These are phyloP conservation scores for Wickerhamiella spandovensis DNA, from an alignment of 805 yeast species.

Conservation along the genomic window DNA sequence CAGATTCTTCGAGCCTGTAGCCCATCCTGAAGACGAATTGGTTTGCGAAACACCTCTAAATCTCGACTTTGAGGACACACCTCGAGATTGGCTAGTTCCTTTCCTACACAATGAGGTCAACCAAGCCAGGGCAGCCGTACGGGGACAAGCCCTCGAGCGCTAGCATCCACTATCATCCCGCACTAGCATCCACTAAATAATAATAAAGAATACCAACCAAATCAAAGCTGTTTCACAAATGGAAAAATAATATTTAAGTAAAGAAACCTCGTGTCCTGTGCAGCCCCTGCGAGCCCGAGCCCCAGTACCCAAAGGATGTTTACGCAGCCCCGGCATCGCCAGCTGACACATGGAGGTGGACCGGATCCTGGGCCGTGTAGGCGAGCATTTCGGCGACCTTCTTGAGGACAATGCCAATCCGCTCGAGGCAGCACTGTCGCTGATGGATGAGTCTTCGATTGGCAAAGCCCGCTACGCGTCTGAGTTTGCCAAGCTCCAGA, in stretches of 20 bases:
- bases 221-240: too few relatives aligned
- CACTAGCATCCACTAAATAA: too few relatives aligned
- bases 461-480: constrained; percentile 65
- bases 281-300: too few relatives aligned
- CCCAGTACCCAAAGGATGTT: too few relatives aligned
- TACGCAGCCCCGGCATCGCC: not conserved
- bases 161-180: too few relatives aligned
- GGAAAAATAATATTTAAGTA: too few relatives aligned
- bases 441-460: constrained; percentile 79
- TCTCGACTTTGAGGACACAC: constrained; percentile 47
- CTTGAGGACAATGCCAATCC: constrained; percentile 54
- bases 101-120: constrained; percentile 1
- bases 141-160: not conserved
- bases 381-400: constrained; percentile 26
- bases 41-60: constrained; percentile 39
- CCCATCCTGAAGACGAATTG: constrained; percentile 46
- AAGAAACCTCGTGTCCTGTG: too few relatives aligned
- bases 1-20: constrained; percentile 38
- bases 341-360: constrained; percentile 9
- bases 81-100: constrained; percentile 1
- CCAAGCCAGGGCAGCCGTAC: constrained; percentile 1
- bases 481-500: constrained; percentile 52
- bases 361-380: constrained; percentile 10
- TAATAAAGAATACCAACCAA: too few relatives aligned
- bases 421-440: constrained; percentile 67